These are phyloP conservation scores for Auriscalpium microsporum DNA, from an alignment of 768 basidiomycete species.

Conservation along the genomic window DNA sequence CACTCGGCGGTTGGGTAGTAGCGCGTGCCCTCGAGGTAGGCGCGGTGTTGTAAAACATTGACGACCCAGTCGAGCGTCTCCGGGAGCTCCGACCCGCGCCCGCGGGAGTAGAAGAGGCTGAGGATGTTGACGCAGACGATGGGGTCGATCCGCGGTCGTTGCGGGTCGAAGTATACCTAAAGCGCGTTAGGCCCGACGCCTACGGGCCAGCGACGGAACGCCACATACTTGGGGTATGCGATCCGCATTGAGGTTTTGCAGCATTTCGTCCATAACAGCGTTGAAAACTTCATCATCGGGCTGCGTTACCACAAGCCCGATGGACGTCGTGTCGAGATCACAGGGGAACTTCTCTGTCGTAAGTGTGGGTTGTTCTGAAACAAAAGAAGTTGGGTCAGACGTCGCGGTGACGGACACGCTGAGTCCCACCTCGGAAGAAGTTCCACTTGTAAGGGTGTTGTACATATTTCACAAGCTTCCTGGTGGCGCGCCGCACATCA, in stretches of 20 bases:
- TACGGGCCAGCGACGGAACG: not conserved
- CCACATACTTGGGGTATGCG: conserved; percentile 31
- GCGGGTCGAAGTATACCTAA: conserved; percentile 46
- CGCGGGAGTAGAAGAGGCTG: conserved; percentile 40
- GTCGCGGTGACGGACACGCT: too few species aligned
- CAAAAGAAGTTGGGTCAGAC: conserved; percentile 10
- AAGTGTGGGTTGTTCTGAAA: conserved; percentile 25
- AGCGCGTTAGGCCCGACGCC: not conserved
- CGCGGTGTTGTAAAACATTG: conserved; percentile 41
- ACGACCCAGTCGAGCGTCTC: conserved; percentile 40
- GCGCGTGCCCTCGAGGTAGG: conserved; percentile 45
- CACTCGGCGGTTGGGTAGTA: conserved; percentile 46
- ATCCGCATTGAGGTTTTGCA: conserved; percentile 39
- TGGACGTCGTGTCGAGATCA: conserved; percentile 52
- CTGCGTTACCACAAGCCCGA: conserved; percentile 38
- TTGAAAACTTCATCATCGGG: conserved; percentile 24
- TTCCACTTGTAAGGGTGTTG: conserved; percentile 41
- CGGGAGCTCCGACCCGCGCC: conserved; percentile 37
- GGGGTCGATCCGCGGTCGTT: conserved; percentile 44
- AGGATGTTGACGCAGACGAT: conserved; percentile 44
- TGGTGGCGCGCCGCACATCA: conserved; percentile 12
- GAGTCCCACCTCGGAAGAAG: conserved; percentile 43
- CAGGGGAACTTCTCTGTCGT: conserved; percentile 43
- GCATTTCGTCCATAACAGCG: conserved; percentile 50
- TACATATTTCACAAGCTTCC: conserved; percentile 32